Evolutionary conservation across 1,139 yeast genomes (phyloP).

Genomic region (Geotrichum fermentans): DNA sequence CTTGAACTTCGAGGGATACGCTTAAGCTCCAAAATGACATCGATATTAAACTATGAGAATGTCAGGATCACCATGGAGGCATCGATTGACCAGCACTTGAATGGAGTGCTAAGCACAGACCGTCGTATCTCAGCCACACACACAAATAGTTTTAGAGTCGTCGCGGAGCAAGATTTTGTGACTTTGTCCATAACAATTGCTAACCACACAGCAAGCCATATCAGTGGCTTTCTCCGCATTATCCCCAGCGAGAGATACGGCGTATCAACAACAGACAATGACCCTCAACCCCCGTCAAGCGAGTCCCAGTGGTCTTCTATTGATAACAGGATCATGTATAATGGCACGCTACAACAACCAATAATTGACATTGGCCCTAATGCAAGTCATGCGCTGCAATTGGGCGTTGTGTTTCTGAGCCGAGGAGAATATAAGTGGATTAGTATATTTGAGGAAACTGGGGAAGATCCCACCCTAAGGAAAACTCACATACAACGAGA

Average conservation of each 20-base stretch:
- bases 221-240: constrained; percentile 62
- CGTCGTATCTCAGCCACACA: too few species aligned
- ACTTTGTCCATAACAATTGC: constrained; percentile 44
- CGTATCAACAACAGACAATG: neutral
- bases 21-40: constrained; percentile 45
- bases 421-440: constrained; percentile 81
- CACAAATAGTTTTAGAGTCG: constrained; percentile 12
- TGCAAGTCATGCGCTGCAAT: constrained; percentile 39
- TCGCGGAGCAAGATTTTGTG: constrained; percentile 45
- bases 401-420: constrained; percentile 59
- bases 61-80: constrained; percentile 38
- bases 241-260: constrained; percentile 47
- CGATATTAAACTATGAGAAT: constrained; percentile 46
- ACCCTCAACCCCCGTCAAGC: too few species aligned
- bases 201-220: constrained; percentile 41
- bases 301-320: constrained; percentile 23
- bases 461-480: constrained; percentile 25
- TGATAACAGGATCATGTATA: constrained; percentile 38
- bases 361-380: constrained; percentile 45
- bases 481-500: constrained; percentile 36
- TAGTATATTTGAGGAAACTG: constrained; percentile 50
- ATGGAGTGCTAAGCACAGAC: too few species aligned
- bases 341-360: constrained; percentile 61
- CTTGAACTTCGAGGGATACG: constrained; percentile 65
- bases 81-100: too few species aligned